phyloP scores from a whole-genome alignment of 108 stramenopile genomes.

The Craspedostauros australis region DNA sequence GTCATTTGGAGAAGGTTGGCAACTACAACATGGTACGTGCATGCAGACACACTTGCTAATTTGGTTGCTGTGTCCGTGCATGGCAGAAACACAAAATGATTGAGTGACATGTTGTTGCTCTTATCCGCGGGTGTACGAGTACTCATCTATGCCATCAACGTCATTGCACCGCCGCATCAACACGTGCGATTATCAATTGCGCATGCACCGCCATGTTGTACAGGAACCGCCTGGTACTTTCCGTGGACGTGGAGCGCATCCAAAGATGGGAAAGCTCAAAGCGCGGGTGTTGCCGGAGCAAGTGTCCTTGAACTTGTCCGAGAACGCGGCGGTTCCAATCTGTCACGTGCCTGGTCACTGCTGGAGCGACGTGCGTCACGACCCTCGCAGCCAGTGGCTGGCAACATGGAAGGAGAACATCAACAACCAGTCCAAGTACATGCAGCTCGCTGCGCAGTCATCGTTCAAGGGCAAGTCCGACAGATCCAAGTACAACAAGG shows the following conservation, averaged over 20 bases:
- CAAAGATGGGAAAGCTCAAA: conserved; percentile 98
- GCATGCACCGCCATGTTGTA: neutral
- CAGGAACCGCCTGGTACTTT: conserved; percentile 97
- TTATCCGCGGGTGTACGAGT: too few species aligned
- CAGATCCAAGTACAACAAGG: conserved; percentile 97
- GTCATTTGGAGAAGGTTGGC: conserved; percentile 93
- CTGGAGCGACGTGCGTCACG: conserved; percentile 94
- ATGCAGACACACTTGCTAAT: neutral
- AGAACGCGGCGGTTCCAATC: conserved; percentile 80
- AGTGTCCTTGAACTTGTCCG: conserved; percentile 79
- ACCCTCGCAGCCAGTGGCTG: conserved; percentile 97
- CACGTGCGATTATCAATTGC: too few species aligned
- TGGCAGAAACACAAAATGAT: too few species aligned
- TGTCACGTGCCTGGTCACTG: conserved; percentile 94
- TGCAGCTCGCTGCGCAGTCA: conserved; percentile 95
- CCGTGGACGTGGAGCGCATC: conserved; percentile 98
- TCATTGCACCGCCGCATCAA: too few species aligned
- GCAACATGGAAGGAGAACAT: conserved; percentile 98
- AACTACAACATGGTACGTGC: conserved; percentile 67
- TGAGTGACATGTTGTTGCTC: too few species aligned
- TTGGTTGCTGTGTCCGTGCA: too few species aligned
- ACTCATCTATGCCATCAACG: too few species aligned
- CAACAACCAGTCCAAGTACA: conserved; percentile 94
- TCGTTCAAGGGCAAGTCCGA: conserved; percentile 99
- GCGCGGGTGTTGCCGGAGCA: conserved; percentile 85